Evolutionary conservation across 352 stramenopile genomes (phyloP).

Genomic region (Phytophthora niederhauseri): DNA sequence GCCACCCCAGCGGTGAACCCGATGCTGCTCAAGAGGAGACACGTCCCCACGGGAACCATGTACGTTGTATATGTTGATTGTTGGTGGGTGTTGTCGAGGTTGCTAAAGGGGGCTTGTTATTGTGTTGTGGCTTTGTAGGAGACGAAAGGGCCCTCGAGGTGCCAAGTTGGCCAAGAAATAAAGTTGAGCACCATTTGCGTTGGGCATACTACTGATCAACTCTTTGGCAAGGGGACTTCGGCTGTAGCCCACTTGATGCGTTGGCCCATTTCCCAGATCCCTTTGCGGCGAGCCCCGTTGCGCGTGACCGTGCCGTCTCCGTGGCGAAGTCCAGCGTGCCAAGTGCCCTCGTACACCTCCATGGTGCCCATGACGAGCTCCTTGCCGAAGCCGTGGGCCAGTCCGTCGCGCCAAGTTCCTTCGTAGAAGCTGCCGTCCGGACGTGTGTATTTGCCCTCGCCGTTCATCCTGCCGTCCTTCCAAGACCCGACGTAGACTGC

Average conservation of each 20-base stretch:
- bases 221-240: constrained; percentile 48
- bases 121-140: constrained; percentile 30
- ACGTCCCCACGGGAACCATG: constrained; percentile 52
- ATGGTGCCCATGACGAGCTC: constrained; percentile 44
- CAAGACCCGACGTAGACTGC: constrained; percentile 65
- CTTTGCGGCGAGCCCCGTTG: constrained; percentile 48
- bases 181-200: background rate
- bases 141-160: constrained; percentile 52
- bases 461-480: constrained; percentile 69
- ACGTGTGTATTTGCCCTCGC: constrained; percentile 68
- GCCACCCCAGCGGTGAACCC: constrained; percentile 13
- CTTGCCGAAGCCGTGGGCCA: constrained; percentile 61
- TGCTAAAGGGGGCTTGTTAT: background rate
- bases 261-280: constrained; percentile 63
- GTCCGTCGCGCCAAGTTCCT: constrained; percentile 62
- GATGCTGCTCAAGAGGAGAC: constrained; percentile 51
- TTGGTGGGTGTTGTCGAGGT: background rate
- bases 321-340: constrained; percentile 58
- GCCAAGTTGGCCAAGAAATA: constrained; percentile 64
- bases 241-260: constrained; percentile 73
- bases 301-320: constrained; percentile 60
- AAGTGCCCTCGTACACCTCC: constrained; percentile 70
- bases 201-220: constrained; percentile 14
- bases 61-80: constrained; percentile 31
- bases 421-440: constrained; percentile 71